Percentiles rank a stretch among this genome's conserved stretches.
These are phyloP conservation scores for Panaeolus papilionaceus DNA, from an alignment of 768 basidiomycete genomes.

Conservation along the genomic window DNA sequence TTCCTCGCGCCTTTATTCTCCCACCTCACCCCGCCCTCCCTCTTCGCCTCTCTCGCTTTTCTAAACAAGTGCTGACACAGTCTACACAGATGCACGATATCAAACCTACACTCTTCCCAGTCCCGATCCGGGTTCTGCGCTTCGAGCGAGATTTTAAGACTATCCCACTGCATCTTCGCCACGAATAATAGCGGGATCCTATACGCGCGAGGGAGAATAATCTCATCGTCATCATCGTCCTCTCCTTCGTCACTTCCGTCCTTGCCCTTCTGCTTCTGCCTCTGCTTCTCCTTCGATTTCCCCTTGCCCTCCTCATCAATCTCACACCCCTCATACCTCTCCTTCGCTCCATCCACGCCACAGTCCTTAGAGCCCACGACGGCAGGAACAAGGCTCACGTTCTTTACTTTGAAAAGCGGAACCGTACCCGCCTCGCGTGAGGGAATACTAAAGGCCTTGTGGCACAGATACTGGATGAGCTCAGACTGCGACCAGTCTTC, in stretches of 20 bases:
- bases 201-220: slow-evolving; percentile 44
- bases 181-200: slow-evolving; percentile 52
- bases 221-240: slow-evolving; percentile 24
- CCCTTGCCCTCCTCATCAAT: background rate
- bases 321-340: slow-evolving; percentile 12
- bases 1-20: slow-evolving; percentile 34
- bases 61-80: slow-evolving; percentile 43
- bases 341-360: background rate
- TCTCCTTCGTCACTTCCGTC: background rate
- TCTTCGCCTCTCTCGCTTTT: slow-evolving; percentile 37
- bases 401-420: slow-evolving; percentile 24
- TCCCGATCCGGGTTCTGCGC: slow-evolving; percentile 39
- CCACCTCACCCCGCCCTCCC: slow-evolving; percentile 13
- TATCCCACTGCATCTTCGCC: slow-evolving; percentile 51
- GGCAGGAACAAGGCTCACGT: slow-evolving; percentile 6
- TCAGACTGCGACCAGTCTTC: slow-evolving; percentile 38
- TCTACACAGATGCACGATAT: slow-evolving; percentile 49
- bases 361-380: slow-evolving; percentile 25
- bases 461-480: slow-evolving; percentile 40
- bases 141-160: slow-evolving; percentile 45
- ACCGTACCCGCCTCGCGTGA: slow-evolving; percentile 29
- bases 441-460: slow-evolving; percentile 44
- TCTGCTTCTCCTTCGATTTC: background rate
- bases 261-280: background rate
- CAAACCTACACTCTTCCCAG: slow-evolving; percentile 48